Evolutionary conservation across 352 stramenopile species (phyloP).

Genomic region (Peronospora destructor): DNA sequence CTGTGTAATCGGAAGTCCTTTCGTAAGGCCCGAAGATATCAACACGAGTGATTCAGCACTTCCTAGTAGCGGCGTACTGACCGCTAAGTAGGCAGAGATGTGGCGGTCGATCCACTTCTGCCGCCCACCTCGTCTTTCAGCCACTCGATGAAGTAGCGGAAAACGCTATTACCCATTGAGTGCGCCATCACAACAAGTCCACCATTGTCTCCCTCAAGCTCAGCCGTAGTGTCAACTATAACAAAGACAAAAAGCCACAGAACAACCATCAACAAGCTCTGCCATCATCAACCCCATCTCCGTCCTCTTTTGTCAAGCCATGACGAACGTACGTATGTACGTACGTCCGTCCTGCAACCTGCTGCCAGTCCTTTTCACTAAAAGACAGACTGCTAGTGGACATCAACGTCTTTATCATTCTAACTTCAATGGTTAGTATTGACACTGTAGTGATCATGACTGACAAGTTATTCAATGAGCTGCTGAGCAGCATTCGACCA

Average conservation of each 20-base stretch:
- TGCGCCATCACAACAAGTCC: constrained; percentile 73
- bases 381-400: no score
- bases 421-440: no score
- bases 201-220: constrained; percentile 34
- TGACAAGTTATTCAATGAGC: no score
- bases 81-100: constrained; percentile 70
- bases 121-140: constrained; percentile 67
- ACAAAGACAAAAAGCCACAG: constrained; percentile 2
- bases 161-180: constrained; percentile 75
- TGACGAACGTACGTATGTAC: no score
- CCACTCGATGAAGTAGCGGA: constrained; percentile 81
- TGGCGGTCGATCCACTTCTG: constrained; percentile 70
- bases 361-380: no score
- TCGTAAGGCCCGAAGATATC: constrained; percentile 54
- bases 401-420: no score
- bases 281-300: neutral
- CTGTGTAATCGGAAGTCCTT: constrained; percentile 57
- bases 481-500: no score
- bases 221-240: constrained; percentile 56
- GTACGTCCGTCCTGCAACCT: no score
- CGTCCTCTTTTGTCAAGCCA: neutral
- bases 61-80: constrained; percentile 61
- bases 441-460: no score
- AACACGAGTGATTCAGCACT: constrained; percentile 65
- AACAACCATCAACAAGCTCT: neutral